Base-by-base conservation (phyloP, 306 rosid species). In the Herpetospermum pedunculosum region DNA sequence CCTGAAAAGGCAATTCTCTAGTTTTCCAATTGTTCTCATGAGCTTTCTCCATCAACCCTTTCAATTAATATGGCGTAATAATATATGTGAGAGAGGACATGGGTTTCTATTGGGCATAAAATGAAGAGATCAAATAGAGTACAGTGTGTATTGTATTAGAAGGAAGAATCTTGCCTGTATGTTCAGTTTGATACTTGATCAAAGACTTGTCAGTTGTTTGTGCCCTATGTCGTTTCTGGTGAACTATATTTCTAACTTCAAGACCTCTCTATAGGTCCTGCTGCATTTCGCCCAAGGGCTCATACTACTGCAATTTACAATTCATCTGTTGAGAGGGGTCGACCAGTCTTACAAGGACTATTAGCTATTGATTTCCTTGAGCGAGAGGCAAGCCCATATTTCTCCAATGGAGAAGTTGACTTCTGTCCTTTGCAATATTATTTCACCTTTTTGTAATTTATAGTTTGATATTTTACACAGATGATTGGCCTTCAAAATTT, bases 261-360 rank as follows among this genome's bases (percentile, higher is more conserved):
- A 44, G 63, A 23, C 14, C 75, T 81, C 37, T 73, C 77, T 73
- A 46, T 77, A 95, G 99, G 99, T 87, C 99, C 99, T 10, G 99
- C 99, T 79, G 91, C 99, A 77, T 95, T 95, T 83, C 96, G 99
- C 47, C 99, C 99, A 9, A 87, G 99, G 83, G 91, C 97, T 72
- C 97, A 89, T 81, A 78, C 94, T 79, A 84, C 85, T 82, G 79
- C 86, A 72, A n/a, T 85, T 47, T 95, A 95, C 82, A 85, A 88
- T 77, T 75, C 92, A 18, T 89, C 88, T 67, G 77, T 95, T 85
- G 99, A 88, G 83, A 95, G 88, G 79, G 99, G 99, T 41, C 89
- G 99, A 55, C 99, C 99, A 49, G 96, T 95, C 75, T 87, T 95
- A 72, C 99, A 91, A 80, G 99, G 99, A 63, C 87, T 95, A 76